Conservation (phyloP, 116 monocot genomes). For the Cymodocea nodosa region DNA sequence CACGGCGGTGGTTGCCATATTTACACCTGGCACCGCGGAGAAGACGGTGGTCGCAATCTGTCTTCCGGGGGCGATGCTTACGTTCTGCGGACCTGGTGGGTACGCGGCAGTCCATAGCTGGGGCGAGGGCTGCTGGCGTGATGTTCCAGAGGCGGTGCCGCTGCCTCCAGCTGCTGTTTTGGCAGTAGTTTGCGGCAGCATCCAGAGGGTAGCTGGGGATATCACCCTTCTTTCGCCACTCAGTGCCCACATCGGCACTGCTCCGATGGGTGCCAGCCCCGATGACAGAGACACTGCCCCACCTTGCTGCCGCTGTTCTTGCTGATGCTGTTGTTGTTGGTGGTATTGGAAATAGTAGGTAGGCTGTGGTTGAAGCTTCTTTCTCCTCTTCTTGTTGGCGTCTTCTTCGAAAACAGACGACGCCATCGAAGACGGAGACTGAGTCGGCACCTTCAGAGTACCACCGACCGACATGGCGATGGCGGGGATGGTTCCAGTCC, state of each 20-base stretch:
- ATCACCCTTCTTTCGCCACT: conserved; percentile 15
- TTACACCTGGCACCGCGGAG: conserved; percentile 8
- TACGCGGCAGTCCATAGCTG: conserved; percentile 5
- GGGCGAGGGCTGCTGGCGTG: too few species aligned
- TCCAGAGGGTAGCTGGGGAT: conserved; percentile 23
- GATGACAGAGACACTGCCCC: conserved; percentile 21
- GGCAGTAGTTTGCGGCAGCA: conserved; percentile 18
- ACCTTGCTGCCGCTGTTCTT: background rate
- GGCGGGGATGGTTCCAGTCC: conserved; percentile 63
- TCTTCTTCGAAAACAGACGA: too few species aligned
- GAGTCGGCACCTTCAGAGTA: conserved; percentile 43
- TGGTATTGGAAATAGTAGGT: background rate
- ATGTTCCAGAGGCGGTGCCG: conserved; percentile 2
- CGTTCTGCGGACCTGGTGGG: conserved; percentile 16
- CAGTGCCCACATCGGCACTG: conserved; percentile 41
- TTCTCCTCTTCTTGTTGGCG: too few species aligned
- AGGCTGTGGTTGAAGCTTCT: conserved; percentile 26
- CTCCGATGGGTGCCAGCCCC: conserved; percentile 32
- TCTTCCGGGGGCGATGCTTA: conserved; percentile 10
- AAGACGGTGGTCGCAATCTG: conserved; percentile 11
- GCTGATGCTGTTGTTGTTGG: background rate
- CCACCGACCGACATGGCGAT: conserved; percentile 56
- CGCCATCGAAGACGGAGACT: conserved; percentile 18
- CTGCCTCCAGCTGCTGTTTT: conserved; percentile 12
- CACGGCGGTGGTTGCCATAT: background rate